Conservation (phyloP, 2,329 filamentous ascomycete genomes). For the Penicillium sp. region DNA sequence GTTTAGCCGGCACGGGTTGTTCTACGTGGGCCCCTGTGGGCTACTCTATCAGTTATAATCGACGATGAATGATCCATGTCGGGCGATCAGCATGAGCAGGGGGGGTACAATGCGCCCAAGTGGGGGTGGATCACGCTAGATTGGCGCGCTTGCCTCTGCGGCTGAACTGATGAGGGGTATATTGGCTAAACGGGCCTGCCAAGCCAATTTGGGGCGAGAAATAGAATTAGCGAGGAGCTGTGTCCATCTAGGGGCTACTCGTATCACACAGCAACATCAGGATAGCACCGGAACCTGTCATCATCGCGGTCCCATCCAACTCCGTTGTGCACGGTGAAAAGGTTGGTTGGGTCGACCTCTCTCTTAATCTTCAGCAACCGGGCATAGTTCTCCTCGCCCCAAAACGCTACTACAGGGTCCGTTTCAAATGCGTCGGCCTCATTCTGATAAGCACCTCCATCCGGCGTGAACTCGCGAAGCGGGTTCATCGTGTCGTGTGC, state of each 20-base stretch:
- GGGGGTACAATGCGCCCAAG: no score
- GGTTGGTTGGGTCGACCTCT: conserved; percentile 17
- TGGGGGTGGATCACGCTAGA: no score
- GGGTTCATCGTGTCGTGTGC: conserved; percentile 19
- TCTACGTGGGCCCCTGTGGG: no score
- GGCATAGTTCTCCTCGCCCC: conserved; percentile 23
- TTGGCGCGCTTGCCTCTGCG: no score
- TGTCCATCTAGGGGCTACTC: no score
- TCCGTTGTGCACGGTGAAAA: conserved; percentile 21
- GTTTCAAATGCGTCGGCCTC: conserved; percentile 24
- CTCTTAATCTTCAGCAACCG: conserved; percentile 21
- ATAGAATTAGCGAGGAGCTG: background rate
- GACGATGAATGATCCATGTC: no score
- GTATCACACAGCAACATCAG: conserved; percentile 7
- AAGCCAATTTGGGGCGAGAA: no score
- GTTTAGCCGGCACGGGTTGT: no score
- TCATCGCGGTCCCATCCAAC: conserved; percentile 21
- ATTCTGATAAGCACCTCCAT: conserved; percentile 21
- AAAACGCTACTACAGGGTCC: conserved; percentile 18
- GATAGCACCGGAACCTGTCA: conserved; percentile 19
- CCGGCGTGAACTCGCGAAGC: conserved; percentile 23
- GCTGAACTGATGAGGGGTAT: no score
- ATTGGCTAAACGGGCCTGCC: no score
- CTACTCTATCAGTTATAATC: no score
- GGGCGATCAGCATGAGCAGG: no score